Evolutionary conservation across 129 eudicot genomes (phyloP), one percentile per base, ranked within the genome.

Genomic region (Ambrosia trifida): DNA sequence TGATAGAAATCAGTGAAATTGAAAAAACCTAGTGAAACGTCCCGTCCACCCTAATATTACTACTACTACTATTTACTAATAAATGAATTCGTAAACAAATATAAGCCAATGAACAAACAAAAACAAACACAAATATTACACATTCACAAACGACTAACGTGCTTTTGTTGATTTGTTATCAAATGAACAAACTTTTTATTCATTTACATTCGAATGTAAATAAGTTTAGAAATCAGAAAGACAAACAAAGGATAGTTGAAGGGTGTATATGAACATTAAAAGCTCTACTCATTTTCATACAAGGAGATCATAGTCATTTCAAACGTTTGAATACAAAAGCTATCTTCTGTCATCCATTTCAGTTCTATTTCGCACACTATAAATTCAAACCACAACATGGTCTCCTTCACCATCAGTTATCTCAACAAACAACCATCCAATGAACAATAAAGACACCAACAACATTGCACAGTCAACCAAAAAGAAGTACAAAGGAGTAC

Each of bases 401-500:
- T 58, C 51, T 69, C 7, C 65, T 77, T 78, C 77, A 63, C 30
- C 72, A 50, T 77, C 76, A 77, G 72, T 77, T 63, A 50, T 77
- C 69, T 36, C 75, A 61, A 13, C 16, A 7, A n/a, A 50, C 76
- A 53, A 51, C n/a, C 2, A 40, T 45, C 35, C 7, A 28, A 78
- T 78, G 82, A 78, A 78, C 65, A 70, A 18, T 24, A 78, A 53
- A 43, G 72, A 78, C 41, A 4, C 1, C 58, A 18, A 4, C 43
- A 20, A 11, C 18, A 12, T 61, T 65, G 32, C 74, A 1, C 74
- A 40, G 35, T 52, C 83, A 38, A 67, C 54, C 46, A 91, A 81
- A 75, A 92, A 87, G 82, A 92, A 89, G 78, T 92, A 72, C 79
- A 87, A 80, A 52, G 98, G 98, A 67, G 98, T 92, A 18, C 78